A percentile compares a stretch with the other conserved stretches of the same genome.
phyloP scores from a whole-genome alignment of 2,329 filamentous ascomycete genomes.

The Fusarium abutilonis region DNA sequence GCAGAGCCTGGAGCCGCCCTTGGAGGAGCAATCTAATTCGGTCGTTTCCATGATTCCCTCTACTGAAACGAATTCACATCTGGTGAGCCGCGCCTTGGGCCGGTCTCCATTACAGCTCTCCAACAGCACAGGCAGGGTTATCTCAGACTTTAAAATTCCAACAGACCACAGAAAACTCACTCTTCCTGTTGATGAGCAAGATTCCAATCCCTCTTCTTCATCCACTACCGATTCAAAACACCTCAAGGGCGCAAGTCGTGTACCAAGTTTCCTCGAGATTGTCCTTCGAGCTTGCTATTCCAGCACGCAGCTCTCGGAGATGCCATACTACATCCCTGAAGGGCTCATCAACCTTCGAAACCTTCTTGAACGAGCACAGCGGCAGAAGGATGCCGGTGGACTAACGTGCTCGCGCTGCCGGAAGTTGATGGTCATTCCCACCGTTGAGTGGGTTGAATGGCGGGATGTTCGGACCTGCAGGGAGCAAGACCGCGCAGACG shows the following conservation, averaged over 20 bases:
- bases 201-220: slow-evolving; percentile 16
- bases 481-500: slow-evolving; percentile 4
- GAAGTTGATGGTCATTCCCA: slow-evolving; percentile 59
- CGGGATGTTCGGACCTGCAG: slow-evolving; percentile 53
- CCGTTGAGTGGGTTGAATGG: slow-evolving; percentile 72
- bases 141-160: slow-evolving; percentile 48
- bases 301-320: slow-evolving; percentile 54
- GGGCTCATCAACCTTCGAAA: slow-evolving; percentile 54
- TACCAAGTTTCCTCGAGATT: slow-evolving; percentile 63
- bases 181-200: slow-evolving; percentile 39
- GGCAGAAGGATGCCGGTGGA: slow-evolving; percentile 59
- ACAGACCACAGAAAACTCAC: slow-evolving; percentile 28
- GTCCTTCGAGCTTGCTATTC: slow-evolving; percentile 59
- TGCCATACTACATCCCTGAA: slow-evolving; percentile 56
- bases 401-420: slow-evolving; percentile 63
- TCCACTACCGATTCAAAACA: slow-evolving; percentile 24
- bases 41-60: slow-evolving; percentile 20
- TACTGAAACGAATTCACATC: slow-evolving; percentile 21
- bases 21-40: slow-evolving; percentile 12
- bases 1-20: slow-evolving; percentile 8
- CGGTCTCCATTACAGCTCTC: slow-evolving; percentile 49
- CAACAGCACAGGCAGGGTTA: slow-evolving; percentile 44
- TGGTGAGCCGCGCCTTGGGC: slow-evolving; percentile 44
- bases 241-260: slow-evolving; percentile 46
- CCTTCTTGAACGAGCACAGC: slow-evolving; percentile 53